Evolutionary conservation across 2,329 filamentous ascomycete species (phyloP).

Genomic region (Trichothecium roseum): DNA sequence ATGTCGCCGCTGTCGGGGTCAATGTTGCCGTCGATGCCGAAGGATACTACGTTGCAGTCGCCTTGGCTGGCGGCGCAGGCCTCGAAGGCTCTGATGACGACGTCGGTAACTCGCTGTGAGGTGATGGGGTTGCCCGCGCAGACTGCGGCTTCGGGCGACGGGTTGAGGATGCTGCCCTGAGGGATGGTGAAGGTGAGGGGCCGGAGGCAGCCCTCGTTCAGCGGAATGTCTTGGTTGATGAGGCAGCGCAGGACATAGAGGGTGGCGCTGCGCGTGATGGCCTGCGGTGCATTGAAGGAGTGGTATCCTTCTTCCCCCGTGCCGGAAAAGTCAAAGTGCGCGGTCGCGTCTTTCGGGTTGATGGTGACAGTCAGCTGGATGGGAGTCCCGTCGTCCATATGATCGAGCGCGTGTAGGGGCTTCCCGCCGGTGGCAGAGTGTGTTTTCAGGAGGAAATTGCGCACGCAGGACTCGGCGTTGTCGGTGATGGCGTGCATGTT

Average conservation of each 20-base stretch:
- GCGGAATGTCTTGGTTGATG: constrained; percentile 20
- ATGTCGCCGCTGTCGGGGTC: constrained; percentile 13
- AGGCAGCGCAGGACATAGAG: constrained; percentile 21
- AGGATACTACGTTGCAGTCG: constrained; percentile 74
- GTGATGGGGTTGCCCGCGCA: constrained; percentile 20
- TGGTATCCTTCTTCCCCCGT: constrained; percentile 15
- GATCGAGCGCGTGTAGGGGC: constrained; percentile 4
- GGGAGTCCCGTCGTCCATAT: constrained; percentile 62
- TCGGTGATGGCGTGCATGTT: constrained; percentile 30
- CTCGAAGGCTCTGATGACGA: constrained; percentile 65
- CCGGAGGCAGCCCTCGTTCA: constrained; percentile 38
- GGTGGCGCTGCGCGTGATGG: constrained; percentile 10
- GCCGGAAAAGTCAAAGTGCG: constrained; percentile 45
- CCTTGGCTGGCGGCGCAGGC: constrained; percentile 68
- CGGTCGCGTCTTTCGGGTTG: constrained; percentile 61
- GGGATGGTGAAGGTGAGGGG: constrained; percentile 48
- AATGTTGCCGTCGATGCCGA: constrained; percentile 49
- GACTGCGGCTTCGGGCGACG: constrained; percentile 41
- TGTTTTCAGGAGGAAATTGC: constrained; percentile 3
- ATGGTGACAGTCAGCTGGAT: constrained; percentile 69
- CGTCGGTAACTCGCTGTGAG: constrained; percentile 39
- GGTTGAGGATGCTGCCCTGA: constrained; percentile 60
- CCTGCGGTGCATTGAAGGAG: constrained; percentile 14
- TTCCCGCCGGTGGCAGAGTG: constrained; percentile 2
- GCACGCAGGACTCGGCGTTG: constrained; percentile 22